Evolutionary conservation across 1,284 basidiomycete genomes (phyloP), one percentile per base, ranked within the genome.

Genomic region (Gastroboletus turbinatus): DNA sequence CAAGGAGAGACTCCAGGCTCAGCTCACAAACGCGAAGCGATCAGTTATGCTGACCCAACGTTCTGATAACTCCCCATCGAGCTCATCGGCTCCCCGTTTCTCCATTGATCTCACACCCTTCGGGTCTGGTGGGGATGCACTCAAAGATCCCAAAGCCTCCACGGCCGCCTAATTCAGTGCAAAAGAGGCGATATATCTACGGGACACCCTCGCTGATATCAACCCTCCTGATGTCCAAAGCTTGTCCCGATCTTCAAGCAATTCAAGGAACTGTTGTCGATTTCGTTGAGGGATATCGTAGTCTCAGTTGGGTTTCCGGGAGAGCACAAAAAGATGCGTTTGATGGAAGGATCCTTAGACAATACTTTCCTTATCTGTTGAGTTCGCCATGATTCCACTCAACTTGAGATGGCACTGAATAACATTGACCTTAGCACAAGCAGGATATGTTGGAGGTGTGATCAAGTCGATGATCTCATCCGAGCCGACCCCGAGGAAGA

Each of bases 401-500:
- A 93, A 79, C 55, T 90, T 82, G 6, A 99, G 75, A 4, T 89
- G 88, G 4, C 94, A 87, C 67, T 90, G 87, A 50, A 96, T 85
- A 4, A 97, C 97, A 69, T 99, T 99, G 52, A 99, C 88, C 64
- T 96, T 90, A 8, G 96, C 97, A 59, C 91, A 94, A 2, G 99
- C 96, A 19, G 81, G 96, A 69, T 99, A 99, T 8, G 96, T 98
- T 3, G 97, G 97, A 2, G 96, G 97, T n/a, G n/a, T n/a, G 50
- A 99, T 80, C 54, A 99, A 77, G 72, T 99, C 97, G 62, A 99
- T 95, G 46, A 96, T 90, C 70, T 99, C 97, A 74, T 99, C 97
- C 0, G 91, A 94, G 1, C 97, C 97, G 0, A 99, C 97, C 16
- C 97, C 96, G 10, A 99, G 82, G 71, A 98, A 98, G 40, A 98